Evolutionary conservation across 1,284 basidiomycete species (phyloP), one percentile per base, ranked within the genome.

Genomic region (Boletus nobilissimus): DNA sequence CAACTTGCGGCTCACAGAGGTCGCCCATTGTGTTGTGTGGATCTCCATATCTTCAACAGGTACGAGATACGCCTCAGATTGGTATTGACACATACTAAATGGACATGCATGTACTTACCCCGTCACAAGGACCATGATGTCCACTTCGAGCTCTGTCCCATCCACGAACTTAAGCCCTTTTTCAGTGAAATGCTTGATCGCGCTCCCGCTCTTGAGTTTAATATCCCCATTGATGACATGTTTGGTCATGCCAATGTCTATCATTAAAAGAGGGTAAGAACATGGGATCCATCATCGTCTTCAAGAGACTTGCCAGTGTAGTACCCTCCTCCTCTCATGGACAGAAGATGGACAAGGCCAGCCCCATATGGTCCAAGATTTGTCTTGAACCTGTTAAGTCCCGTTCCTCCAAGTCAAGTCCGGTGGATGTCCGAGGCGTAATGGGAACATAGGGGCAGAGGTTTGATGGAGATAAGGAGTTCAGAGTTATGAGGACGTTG

Each of bases 121-220:
- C 0, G 89, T 89, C 0, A 89, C 87, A 66, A 89, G 89, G 51
- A 91, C 80, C n/a, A 91, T 86, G n/a, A 90, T 77, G 77, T 91
- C 90, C 46, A 87, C 90, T 34, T 87, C 80, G 29, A 89, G 82
- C 62, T 86, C 85, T 1, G 86, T 86, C 24, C 89, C 89, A 73
- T 91, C 89, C 43, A 80, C 86, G 73, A 91, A 88, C 63, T 80
- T 81, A 69, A 90, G 83, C 9, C 85, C 86, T 10, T 77, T 83
- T 76, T 86, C 81, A 0, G 85, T 87, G 76, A 86, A 88, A 1
- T 80, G 70, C 40, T 85, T 81, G 68, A 89, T 88, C 29, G 86
- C 80, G 40, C 81, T 82, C 13, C 88, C 89, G 69, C 80, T 85
- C 82, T 88, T 88, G 76, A 91, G 80, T 72, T 88, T 89, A 80